phyloP scores from a whole-genome alignment of 257 asterid genomes.

The Solanum boliviense region DNA sequence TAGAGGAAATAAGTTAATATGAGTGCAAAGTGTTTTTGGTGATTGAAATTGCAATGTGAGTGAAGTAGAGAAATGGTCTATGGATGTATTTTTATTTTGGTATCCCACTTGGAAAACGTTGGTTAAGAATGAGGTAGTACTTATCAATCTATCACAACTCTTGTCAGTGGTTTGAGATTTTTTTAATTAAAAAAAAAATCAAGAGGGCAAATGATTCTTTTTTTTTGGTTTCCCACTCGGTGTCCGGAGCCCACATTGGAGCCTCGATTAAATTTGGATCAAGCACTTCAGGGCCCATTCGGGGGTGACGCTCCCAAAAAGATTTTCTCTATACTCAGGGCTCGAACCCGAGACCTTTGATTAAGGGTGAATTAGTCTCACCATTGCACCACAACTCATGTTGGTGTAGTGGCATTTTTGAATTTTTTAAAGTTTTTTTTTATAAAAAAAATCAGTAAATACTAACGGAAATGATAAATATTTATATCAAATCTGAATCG shows the following conservation, averaged over 20 bases:
- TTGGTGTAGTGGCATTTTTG: background rate
- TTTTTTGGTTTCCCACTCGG: too few relatives aligned
- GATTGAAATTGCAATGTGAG: background rate
- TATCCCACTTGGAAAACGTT: background rate
- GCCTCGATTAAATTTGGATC: too few relatives aligned
- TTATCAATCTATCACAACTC: background rate
- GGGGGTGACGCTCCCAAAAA: background rate
- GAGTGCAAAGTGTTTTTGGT: background rate
- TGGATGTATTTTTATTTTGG: background rate
- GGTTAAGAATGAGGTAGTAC: background rate
- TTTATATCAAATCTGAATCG: too few relatives aligned
- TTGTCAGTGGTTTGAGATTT: background rate
- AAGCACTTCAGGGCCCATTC: background rate
- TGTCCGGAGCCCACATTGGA: too few relatives aligned
- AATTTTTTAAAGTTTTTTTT: too few relatives aligned
- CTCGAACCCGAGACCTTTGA: fast-evolving
- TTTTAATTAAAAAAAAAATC: background rate
- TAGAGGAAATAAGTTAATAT: background rate
- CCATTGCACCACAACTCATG: background rate
- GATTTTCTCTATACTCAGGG: background rate
- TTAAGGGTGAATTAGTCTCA: background rate
- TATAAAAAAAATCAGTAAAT: background rate
- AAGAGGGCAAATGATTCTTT: background rate
- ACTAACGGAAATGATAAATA: background rate
- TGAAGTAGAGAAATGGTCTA: background rate